Base-by-base conservation (phyloP, 176 grass and related monocot species). In the Calamus simplicifolius region DNA sequence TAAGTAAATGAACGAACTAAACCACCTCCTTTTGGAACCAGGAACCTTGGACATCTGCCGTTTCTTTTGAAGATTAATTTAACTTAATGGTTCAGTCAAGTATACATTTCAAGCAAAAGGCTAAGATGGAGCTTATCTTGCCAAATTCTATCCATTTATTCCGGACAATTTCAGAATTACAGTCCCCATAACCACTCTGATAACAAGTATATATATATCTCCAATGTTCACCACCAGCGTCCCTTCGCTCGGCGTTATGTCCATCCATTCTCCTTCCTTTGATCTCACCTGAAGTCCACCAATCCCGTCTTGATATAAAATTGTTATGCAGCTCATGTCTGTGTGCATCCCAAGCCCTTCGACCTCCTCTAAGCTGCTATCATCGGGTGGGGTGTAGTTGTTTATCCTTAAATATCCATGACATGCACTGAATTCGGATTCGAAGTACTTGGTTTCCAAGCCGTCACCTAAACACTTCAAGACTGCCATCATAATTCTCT, bases 351-450 rank as follows among this genome's bases (percentile, higher is more conserved):
- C 61, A 5, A 63, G 61, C 61, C 61, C 61, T 49, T 50, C 35
- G 14, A 63, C 19, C 18, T 63, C 61, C 8, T 49, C 16, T 25
- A 19, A 12, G n/a, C 30, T 3, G 19, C 29, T 48, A 2, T 63
- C 61, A 19, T 26, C n/a, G 2, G 61, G 61, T 3, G 19, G 18
- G 4, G 61, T 16, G 61, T 63, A 63, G 43, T 63, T 48, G 43
- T 63, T 63, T 23, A 63, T 63, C 61, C 61, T 19, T 25, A 63
- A 35, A 50, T 63, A 63, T 26, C 61, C 61, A 49, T 50, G 61
- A 4, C 61, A 63, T 4, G 12, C 13, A 25, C 61, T 26, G 43
- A 63, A 63, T 10, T 63, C 61, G 18, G 61, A 63, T 25, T 50
- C 35, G 16, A 26, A 50, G 61, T 50, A 50, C 19, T 63, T 63